Percentiles rank a stretch among this genome's conserved stretches.
phyloP scores from a whole-genome alignment of 805 yeast species.

The Starmerella ratchasimensis region DNA sequence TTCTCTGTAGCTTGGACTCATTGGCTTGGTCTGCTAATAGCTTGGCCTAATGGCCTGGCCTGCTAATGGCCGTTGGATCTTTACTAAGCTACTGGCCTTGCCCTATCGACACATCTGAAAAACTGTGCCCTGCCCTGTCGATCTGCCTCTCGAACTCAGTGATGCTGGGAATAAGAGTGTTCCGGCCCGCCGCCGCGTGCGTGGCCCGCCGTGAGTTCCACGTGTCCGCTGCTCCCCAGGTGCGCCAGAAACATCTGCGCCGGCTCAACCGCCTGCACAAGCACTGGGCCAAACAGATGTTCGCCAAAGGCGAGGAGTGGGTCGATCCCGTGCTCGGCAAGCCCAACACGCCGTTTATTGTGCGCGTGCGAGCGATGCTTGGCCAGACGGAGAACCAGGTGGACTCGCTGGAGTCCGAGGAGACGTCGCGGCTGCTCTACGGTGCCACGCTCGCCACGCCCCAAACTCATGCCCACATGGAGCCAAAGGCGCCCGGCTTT shows the following conservation, averaged over 20 bases:
- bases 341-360: conserved; percentile 49
- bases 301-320: conserved; percentile 21
- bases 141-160: too few species aligned
- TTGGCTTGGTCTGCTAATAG: too few species aligned
- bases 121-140: too few species aligned
- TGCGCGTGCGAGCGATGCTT: conserved; percentile 51
- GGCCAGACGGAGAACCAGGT: conserved; percentile 53
- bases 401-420: conserved; percentile 42
- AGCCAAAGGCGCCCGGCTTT: conserved; percentile 14
- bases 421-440: conserved; percentile 59
- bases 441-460: conserved; percentile 23
- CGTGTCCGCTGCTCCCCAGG: conserved; percentile 13
- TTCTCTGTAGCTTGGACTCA: too few species aligned
- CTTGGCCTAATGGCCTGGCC: too few species aligned
- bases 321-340: conserved; percentile 82
- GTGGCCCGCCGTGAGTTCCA: conserved; percentile 18
- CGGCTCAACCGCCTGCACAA: conserved; percentile 21
- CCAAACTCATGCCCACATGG: conserved; percentile 23
- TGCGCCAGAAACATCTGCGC: conserved; percentile 20
- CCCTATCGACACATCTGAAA: too few species aligned
- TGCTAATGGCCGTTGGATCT: too few species aligned
- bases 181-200: too few species aligned
- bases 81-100: too few species aligned
- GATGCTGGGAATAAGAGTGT: too few species aligned
- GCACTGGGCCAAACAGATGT: conserved; percentile 23